These are phyloP conservation scores for Syzygium aromaticum DNA, from an alignment of 345 rosid genomes.

Conservation along the genomic window DNA sequence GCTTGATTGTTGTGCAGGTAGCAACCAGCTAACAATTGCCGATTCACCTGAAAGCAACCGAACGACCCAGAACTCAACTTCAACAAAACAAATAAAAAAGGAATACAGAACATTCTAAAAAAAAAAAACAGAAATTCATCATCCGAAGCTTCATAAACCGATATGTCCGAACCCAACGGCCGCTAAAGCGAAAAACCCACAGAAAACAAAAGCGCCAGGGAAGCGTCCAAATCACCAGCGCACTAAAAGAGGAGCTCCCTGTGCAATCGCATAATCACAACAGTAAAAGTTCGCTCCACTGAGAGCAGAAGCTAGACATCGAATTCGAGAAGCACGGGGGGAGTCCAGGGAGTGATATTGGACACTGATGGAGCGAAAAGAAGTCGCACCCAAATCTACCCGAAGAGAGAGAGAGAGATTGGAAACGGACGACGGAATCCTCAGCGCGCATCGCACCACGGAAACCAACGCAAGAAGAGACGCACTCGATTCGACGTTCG, in stretches of 20 bases:
- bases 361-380: no score
- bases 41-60: constrained; percentile 50
- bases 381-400: neutral
- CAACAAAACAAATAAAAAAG: neutral
- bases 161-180: neutral
- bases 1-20: constrained; percentile 93
- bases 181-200: neutral
- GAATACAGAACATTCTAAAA: neutral
- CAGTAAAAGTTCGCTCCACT: neutral
- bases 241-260: neutral
- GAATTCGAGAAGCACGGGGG: neutral
- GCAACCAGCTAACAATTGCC: constrained; percentile 77
- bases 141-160: neutral
- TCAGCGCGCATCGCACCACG: neutral
- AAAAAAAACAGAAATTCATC: neutral
- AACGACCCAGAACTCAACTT: neutral
- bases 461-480: neutral
- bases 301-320: neutral
- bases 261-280: neutral
- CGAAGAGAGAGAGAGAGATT: neutral
- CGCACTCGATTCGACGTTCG: neutral
- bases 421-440: neutral
- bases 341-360: no score
- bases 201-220: neutral
- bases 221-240: neutral